A percentile compares a stretch with the other conserved stretches of the same genome.
Evolutionary conservation across 2,329 filamentous ascomycete species (phyloP).

Genomic region (Colletotrichum sp.): DNA sequence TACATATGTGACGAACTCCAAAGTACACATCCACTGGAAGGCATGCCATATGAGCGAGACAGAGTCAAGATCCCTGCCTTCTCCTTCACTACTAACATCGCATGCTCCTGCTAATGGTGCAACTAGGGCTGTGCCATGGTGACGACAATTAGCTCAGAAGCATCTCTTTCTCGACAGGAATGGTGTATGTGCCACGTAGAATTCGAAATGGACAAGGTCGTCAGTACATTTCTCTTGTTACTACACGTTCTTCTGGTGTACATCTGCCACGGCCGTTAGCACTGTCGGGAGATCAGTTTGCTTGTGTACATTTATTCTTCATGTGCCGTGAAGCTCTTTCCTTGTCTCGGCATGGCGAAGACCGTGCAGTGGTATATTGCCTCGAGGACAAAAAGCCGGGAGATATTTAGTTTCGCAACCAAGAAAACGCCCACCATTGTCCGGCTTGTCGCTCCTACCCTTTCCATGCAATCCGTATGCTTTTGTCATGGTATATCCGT

Average conservation of each 20-base stretch:
- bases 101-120: not conserved
- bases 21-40: not conserved
- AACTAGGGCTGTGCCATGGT: not conserved
- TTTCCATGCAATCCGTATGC: constrained; percentile 20
- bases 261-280: not conserved
- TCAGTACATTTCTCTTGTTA: not conserved
- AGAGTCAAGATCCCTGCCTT: not conserved
- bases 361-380: not conserved
- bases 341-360: not conserved
- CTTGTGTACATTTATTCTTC: not conserved
- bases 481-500: constrained; percentile 14
- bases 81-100: not conserved
- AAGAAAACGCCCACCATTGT: not conserved
- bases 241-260: not conserved
- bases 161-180: not conserved
- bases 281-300: not conserved
- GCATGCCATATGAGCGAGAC: not conserved
- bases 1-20: not conserved
- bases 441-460: not conserved
- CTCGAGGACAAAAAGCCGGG: not conserved
- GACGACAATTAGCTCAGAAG: not conserved
- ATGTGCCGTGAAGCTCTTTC: not conserved
- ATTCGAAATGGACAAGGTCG: not conserved
- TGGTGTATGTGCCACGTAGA: not conserved
- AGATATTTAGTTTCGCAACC: not conserved